These are phyloP conservation scores for Friedmanniomyces simplex DNA, from an alignment of 495 filamentous ascomycete species.

Conservation along the genomic window DNA sequence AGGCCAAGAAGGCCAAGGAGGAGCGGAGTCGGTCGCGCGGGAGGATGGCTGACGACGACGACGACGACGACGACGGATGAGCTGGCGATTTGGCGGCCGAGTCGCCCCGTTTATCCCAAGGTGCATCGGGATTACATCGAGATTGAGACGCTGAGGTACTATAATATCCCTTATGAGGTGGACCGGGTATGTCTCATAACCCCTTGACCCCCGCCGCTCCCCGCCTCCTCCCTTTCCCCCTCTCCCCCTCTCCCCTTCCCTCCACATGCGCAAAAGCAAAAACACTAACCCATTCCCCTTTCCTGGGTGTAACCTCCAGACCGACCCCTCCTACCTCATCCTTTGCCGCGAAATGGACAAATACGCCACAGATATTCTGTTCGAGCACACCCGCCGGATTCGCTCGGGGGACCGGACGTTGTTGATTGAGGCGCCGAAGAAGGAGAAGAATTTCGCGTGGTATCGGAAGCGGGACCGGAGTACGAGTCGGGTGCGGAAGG, in stretches of 20 bases:
- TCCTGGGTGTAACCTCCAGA: conserved; percentile 10
- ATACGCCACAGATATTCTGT: conserved; percentile 33
- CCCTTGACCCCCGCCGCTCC: too few relatives aligned
- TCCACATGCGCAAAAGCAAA: too few relatives aligned
- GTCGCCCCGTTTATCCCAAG: conserved; percentile 29
- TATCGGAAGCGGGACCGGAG: conserved; percentile 26
- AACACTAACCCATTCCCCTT: background rate
- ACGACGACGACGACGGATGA: too few relatives aligned
- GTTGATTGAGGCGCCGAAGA: conserved; percentile 28
- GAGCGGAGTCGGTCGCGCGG: conserved; percentile 16
- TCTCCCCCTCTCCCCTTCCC: background rate
- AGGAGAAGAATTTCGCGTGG: conserved; percentile 31
- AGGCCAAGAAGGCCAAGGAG: conserved; percentile 22
- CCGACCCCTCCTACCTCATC: conserved; percentile 31
- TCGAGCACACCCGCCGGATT: conserved; percentile 34
- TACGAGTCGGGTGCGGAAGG: background rate
- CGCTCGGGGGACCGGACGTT: conserved; percentile 21
- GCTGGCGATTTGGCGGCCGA: background rate
- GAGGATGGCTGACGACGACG: too few relatives aligned
- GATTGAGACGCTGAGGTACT: conserved; percentile 33
- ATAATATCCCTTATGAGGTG: conserved; percentile 31
- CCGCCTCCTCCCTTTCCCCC: background rate
- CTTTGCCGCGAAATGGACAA: conserved; percentile 33
- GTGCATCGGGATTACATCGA: conserved; percentile 30
- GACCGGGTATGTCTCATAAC: conserved; percentile 32